Conservation (phyloP, 2,329 filamentous ascomycete genomes). For the Aspergillus viridinutans region DNA sequence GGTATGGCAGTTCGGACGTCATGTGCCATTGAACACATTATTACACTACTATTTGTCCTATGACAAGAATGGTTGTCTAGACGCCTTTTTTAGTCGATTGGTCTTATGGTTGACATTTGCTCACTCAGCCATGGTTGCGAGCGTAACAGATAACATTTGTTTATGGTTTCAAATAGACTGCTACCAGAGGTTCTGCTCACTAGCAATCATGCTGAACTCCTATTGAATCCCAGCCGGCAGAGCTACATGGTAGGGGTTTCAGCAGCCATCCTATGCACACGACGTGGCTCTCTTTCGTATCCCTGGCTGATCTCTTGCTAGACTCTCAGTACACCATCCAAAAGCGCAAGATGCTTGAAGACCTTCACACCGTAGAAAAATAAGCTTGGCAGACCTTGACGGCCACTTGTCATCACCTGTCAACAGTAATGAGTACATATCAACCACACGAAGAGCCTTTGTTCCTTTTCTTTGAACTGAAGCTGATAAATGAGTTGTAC, state of each 20-base stretch:
- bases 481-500: neutral
- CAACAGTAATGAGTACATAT: neutral
- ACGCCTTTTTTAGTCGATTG: no score
- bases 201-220: constrained; percentile 9
- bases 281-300: neutral
- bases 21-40: no score
- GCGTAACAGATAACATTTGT: neutral
- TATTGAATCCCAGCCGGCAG: constrained; percentile 22
- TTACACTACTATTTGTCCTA: no score
- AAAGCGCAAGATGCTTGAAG: no score
- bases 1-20: no score
- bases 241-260: constrained; percentile 11
- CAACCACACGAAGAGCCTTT: neutral
- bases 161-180: neutral
- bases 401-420: neutral
- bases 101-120: no score
- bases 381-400: neutral
- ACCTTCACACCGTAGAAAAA: no score
- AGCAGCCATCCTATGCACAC: no score
- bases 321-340: neutral
- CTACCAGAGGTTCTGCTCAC: neutral
- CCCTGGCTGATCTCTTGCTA: neutral
- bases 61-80: no score
- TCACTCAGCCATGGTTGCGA: no score
- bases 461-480: neutral